phyloP scores from a whole-genome alignment of 2,329 filamentous ascomycete genomes.

The Penicillium olsonii region DNA sequence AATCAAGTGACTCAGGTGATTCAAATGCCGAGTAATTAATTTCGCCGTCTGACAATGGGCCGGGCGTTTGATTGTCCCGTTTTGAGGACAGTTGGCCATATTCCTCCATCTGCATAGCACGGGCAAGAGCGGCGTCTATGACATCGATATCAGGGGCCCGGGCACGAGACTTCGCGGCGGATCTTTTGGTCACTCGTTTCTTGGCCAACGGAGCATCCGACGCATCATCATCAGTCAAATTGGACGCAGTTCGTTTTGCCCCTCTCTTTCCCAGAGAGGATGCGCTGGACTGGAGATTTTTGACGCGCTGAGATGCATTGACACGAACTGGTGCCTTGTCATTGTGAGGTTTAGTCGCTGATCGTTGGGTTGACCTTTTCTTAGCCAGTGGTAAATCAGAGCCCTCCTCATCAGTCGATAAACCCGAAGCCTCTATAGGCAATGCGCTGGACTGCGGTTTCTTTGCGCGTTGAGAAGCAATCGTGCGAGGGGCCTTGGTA shows the following conservation, averaged over 20 bases:
- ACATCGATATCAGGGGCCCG: constrained; percentile 36
- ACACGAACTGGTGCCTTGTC: constrained; percentile 34
- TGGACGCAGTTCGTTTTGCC: constrained; percentile 45
- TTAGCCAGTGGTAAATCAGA: background rate
- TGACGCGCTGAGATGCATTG: constrained; percentile 49
- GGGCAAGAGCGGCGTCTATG: constrained; percentile 56
- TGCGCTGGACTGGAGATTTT: constrained; percentile 52
- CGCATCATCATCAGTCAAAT: constrained; percentile 40
- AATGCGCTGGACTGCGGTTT: constrained; percentile 54
- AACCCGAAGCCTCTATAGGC: constrained; percentile 36
- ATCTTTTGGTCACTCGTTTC: constrained; percentile 46
- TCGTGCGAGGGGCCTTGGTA: constrained; percentile 34
- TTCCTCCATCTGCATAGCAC: constrained; percentile 59
- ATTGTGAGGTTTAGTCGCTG: constrained; percentile 52
- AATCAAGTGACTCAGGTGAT: too few relatives aligned
- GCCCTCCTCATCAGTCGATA: background rate
- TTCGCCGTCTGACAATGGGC: too few relatives aligned
- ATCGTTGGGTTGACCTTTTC: constrained; percentile 26
- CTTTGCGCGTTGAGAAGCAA: constrained; percentile 48
- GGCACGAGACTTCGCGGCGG: constrained; percentile 44
- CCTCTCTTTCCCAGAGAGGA: constrained; percentile 46
- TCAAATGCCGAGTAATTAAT: too few relatives aligned
- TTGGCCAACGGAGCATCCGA: constrained; percentile 60
- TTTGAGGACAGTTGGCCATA: constrained; percentile 43
- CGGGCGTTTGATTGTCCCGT: constrained; percentile 29